Conservation (phyloP, 805 yeast species). For the Blastobotrys robertii region DNA sequence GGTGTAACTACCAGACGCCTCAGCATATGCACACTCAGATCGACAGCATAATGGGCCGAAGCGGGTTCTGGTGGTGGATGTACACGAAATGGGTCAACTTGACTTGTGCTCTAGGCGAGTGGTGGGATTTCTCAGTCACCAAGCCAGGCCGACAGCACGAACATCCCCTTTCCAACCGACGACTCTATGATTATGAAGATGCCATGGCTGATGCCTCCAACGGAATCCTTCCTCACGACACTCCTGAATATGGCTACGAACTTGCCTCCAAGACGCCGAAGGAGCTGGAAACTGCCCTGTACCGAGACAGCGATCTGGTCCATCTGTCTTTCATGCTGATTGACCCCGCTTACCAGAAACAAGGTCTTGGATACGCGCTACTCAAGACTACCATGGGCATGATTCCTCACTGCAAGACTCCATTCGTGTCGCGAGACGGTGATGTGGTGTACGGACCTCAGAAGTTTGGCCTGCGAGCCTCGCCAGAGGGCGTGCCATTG, state of each 20-base stretch:
- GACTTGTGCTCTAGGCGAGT: background rate
- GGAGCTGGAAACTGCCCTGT: background rate
- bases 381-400: background rate
- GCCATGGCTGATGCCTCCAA: background rate
- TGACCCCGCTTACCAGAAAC: background rate
- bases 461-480: background rate
- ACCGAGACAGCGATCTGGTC: background rate
- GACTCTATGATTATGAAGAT: background rate
- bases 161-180: background rate
- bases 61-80: background rate
- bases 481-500: background rate
- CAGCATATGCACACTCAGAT: background rate
- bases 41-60: background rate
- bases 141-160: background rate
- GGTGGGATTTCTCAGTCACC: background rate
- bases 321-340: background rate
- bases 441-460: background rate
- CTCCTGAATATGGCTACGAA: background rate
- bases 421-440: background rate
- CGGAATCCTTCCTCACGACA: background rate
- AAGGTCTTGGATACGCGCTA: background rate
- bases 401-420: background rate
- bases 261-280: background rate
- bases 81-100: background rate
- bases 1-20: background rate